A percentile compares a stretch with the other conserved stretches of the same genome.
Evolutionary conservation across 2,329 filamentous ascomycete species (phyloP).

Genomic region (Scytalidium sp.): DNA sequence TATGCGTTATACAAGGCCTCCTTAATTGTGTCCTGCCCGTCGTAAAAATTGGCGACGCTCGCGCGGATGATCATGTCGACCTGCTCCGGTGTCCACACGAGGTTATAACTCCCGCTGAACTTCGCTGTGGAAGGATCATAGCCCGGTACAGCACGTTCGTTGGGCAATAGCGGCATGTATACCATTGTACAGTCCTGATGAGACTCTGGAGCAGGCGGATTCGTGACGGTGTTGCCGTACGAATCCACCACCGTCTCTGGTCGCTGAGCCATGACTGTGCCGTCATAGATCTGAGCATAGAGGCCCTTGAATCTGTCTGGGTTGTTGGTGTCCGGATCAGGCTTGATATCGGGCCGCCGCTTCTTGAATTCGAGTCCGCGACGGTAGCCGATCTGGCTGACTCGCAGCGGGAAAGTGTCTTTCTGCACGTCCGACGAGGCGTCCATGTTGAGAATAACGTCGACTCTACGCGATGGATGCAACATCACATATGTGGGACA

Average conservation of each 20-base stretch:
- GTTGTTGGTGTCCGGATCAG: constrained; percentile 19
- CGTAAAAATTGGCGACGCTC: constrained; percentile 20
- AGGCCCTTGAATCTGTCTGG: constrained; percentile 26
- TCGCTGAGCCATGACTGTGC: constrained; percentile 25
- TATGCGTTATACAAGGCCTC: constrained; percentile 6
- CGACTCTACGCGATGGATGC: constrained; percentile 14
- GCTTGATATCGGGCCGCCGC: constrained; percentile 19
- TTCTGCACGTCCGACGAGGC: constrained; percentile 26
- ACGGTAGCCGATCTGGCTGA: constrained; percentile 29
- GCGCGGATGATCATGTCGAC: constrained; percentile 25
- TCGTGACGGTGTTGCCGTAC: constrained; percentile 24
- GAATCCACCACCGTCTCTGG: constrained; percentile 25
- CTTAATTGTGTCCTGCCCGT: constrained; percentile 22
- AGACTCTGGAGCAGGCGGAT: constrained; percentile 24
- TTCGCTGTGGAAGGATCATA: constrained; percentile 29
- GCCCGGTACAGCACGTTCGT: constrained; percentile 27
- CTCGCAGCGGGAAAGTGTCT: constrained; percentile 28
- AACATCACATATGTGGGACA: constrained; percentile 25
- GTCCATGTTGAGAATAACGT: constrained; percentile 32
- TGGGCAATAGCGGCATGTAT: constrained; percentile 27
- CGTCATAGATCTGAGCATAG: constrained; percentile 16
- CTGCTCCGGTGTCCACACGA: constrained; percentile 31
- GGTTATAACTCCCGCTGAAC: constrained; percentile 28
- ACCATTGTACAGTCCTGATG: constrained; percentile 25
- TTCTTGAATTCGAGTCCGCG: constrained; percentile 28